Conservation (phyloP, 1,284 basidiomycete species). For the Puccinia horiana region DNA sequence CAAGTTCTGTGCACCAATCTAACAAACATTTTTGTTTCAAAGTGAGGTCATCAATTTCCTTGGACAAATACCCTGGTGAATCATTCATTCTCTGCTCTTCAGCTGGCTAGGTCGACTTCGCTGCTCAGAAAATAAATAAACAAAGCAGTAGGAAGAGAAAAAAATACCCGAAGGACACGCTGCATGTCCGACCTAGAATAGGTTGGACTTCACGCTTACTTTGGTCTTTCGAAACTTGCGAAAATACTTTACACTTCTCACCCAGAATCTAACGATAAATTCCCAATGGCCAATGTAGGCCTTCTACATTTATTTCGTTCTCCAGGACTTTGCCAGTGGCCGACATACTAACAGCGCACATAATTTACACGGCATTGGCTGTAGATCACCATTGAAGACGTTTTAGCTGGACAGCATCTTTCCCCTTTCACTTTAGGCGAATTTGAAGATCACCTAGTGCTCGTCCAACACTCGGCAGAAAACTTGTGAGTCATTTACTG, state of each 20-base stretch:
- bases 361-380: background rate
- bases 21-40: background rate
- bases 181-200: background rate
- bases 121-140: background rate
- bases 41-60: background rate
- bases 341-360: background rate
- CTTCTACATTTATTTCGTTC: background rate
- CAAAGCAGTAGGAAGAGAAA: no score
- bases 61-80: constrained; percentile 18
- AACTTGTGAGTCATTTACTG: constrained; percentile 26
- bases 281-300: background rate
- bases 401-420: constrained; percentile 21
- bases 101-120: background rate
- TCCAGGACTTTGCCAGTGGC: background rate
- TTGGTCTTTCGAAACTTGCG: background rate
- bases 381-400: constrained; percentile 32
- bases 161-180: background rate
- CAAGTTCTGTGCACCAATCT: background rate
- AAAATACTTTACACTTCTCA: background rate
- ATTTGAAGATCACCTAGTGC: constrained; percentile 34
- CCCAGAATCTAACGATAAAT: background rate
- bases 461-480: constrained; percentile 40
- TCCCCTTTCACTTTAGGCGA: constrained; percentile 33
- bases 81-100: constrained; percentile 12
- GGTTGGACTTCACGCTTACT: background rate